Base-by-base conservation (phyloP, 352 stramenopile genomes). In the Saprolegnia parasitica region DNA sequence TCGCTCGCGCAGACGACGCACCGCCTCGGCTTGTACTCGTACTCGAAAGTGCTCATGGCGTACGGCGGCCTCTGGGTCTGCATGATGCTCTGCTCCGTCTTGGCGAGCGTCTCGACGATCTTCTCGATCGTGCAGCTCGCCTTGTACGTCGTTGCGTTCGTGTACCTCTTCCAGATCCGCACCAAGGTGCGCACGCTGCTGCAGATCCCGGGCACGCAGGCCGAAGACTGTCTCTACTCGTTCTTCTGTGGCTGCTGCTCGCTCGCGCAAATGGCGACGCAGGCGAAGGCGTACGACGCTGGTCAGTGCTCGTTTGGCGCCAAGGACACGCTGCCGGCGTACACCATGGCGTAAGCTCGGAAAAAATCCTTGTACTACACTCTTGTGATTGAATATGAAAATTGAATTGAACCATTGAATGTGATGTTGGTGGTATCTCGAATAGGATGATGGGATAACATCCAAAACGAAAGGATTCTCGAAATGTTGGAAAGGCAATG, bases 231-330 rank as follows among this genome's bases (percentile, higher is more conserved):
- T 6, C 49, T 79, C 26, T 64, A 56, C 21, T 72, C 76, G 11
- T 72, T 76, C 39, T 73, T 72, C 29, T 84, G 78, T 45, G 72
- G 76, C 60, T 84, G 74, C 54, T 86, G 78, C 65, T 47, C 75
- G 46, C 64, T 86, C 23, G 73, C 77, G 24, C 79, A 86, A 46
- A 82, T 86, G 78, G 76, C 78, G n/a, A 73, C 67, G n/a, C 79
- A 86, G 56, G 65, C 73, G 29, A 76, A 83, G 61, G 77, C 79
- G 4, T 86, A 80, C 55, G 73, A 81, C 23, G 56, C 70, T 35
- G 74, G 72, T 45, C 67, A 57, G 15, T 81, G 74, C 35, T 61
- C 67, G 4, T 57, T 84, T 11, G 26, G 63, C 13, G 73, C 78
- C 1, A 68, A 74, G 61, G 57, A 75, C n/a, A 86, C 77, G 16